Base-by-base conservation (phyloP, 1,139 yeast species). In the Entelexis sorbosivorans region DNA sequence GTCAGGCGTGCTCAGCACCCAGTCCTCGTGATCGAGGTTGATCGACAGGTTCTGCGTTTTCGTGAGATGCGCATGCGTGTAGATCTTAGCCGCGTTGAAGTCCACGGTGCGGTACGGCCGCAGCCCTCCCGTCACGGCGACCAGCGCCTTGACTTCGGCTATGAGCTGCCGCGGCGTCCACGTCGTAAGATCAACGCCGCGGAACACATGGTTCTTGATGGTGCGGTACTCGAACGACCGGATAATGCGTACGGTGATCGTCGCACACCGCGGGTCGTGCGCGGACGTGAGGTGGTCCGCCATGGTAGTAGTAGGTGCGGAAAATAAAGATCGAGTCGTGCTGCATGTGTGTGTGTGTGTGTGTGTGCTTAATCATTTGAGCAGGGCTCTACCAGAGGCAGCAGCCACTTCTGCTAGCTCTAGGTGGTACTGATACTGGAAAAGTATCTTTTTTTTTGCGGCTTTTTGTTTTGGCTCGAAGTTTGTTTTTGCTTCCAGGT, bases 161-260 rank as follows among this genome's bases (percentile, higher is more conserved):
- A 82, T 72, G 31, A 91, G 69, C 59, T 79, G 78, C 47, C 69
- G 69, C 0, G 89, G 84, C 0, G 89, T 86, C 52, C 82, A 80
- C 19, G 69, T 70, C 53, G 80, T 76, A 61, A 93, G 75, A 66
- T 91, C 85, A 47, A 89, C 75, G 59, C 83, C 77, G 45, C 76
- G 78, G 51, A 88, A 69, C 10, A 93, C 78, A 58, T 83, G 73
- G 64, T 88, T 89, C 66, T 82, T 85, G 53, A 89, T 89, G 59
- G 91, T 88, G 65, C 98, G 74, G 69, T 87, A 89, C 17, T 94
- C 93, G 64, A 91, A 91, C 0, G 96, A 87, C 65, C 89, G 89
- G 64, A 91, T 77, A 29, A 91, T 78, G 50, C 99, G 77, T 11
- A 93, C 74, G 0, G 98, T 91, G 44, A 91, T 66, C 19, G 87